Base-by-base conservation (phyloP, 73 alveolate genomes). In the Paramecium tetraurelia region DNA sequence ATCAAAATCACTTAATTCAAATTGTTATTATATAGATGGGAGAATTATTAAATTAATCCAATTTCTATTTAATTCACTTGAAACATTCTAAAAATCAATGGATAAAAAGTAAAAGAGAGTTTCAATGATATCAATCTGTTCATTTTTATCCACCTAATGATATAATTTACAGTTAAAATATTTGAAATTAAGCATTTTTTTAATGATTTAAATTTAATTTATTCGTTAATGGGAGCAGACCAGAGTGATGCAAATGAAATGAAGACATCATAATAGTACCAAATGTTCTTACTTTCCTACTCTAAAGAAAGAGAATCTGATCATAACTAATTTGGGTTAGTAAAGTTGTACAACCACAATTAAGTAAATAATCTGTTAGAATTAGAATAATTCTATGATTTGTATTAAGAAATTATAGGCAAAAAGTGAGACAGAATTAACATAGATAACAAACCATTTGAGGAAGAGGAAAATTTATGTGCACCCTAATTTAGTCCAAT, bases 191-290 rank as follows among this genome's bases (percentile, higher is more conserved):
- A 53, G 9, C 31, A 53, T 18, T n/a, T 53, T n/a, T 53, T 53
- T 53, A 53, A 53, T 53, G 31, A 53, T 63, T 14, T 63, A 14
- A 63, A 27, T 29, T 31, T 63, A 63, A 63, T 63, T 63, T 63
- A 63, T 63, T 63, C 84, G 84, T 63, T 63, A 63, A 75, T 75
- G 87, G 87, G 87, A 21, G 59, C 58, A 36, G 63, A 75, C 4
- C 36, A 75, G n/a, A 75, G 87, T 75, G 24, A 63, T 63, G 10
- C 87, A 7, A 41, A 33, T 31, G 84, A 63, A 63, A 33, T 63
- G 35, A 29, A 75, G n/a, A 75, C 87, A 16, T 24, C 16, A 22
- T 22, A 75, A 35, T 38, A 75, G 29, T 75, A 36, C 59, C 27
- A 75, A 41, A 75, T 38, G 58, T 75, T 75, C 20, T 38, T 75